phyloP scores from a whole-genome alignment of 495 filamentous ascomycete genomes.

The Podospora bellae-mahoneyi region DNA sequence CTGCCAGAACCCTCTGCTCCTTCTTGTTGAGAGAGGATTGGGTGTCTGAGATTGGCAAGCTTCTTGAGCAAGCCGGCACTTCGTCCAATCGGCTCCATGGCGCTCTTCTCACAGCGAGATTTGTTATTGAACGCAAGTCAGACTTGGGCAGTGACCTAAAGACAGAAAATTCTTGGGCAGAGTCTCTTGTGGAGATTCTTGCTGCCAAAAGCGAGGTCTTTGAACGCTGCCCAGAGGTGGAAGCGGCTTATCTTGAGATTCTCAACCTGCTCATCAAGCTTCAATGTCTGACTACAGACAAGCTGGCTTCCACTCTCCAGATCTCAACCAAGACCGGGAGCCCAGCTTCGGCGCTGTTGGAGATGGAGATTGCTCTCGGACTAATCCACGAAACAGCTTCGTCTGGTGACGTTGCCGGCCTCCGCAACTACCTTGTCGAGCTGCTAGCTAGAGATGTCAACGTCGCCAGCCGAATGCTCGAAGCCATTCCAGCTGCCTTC shows the following conservation, averaged over 20 bases:
- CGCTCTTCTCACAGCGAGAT: constrained; percentile 55
- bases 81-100: constrained; percentile 57
- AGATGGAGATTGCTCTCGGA: constrained; percentile 20
- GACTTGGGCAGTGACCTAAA: constrained; percentile 37
- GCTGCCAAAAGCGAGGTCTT: constrained; percentile 12
- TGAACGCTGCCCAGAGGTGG: constrained; percentile 34
- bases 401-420: constrained; percentile 9
- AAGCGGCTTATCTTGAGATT: constrained; percentile 43
- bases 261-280: constrained; percentile 33
- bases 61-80: constrained; percentile 39
- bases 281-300: constrained; percentile 6
- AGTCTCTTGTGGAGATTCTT: constrained; percentile 17
- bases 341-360: constrained; percentile 26
- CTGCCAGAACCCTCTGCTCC: constrained; percentile 73
- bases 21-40: constrained; percentile 56
- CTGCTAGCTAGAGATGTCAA: constrained; percentile 26
- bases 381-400: constrained; percentile 23
- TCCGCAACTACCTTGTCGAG: constrained; percentile 21
- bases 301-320: not conserved
- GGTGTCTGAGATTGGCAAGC: constrained; percentile 41
- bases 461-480: constrained; percentile 32
- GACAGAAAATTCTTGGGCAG: constrained; percentile 28
- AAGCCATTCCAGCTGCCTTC: constrained; percentile 31
- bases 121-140: constrained; percentile 47
- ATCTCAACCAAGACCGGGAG: not conserved